Evolutionary conservation across 2,329 filamentous ascomycete genomes (phyloP), one percentile per base, ranked within the genome.

Genomic region (Diaporthe eres): DNA sequence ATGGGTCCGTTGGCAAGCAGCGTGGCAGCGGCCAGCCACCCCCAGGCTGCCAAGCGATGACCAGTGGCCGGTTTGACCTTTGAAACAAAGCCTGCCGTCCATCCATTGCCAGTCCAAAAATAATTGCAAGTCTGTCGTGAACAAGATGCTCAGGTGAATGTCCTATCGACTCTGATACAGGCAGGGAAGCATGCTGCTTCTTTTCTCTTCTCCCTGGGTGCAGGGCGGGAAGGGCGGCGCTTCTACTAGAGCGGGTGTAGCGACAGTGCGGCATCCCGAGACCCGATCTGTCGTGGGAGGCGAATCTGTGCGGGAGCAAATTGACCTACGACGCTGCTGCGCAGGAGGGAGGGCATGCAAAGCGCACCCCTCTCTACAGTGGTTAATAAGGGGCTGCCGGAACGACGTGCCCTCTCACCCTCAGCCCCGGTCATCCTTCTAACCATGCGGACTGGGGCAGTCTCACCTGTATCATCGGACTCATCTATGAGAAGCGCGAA

Each of bases 41-140:
- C 74, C 74, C 65, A 31, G 39, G 42, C 31, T 63, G 71, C 72
- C 75, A 71, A 74, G 72, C 65, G 75, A 74, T 57, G 74, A 68
- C 74, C 74, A 74, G 39, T 51, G 39, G 58, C 57, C 55, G 58
- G 75, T 74, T 74, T 74, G 75, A 74, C 57, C 65, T 76, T 58
- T 76, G 75, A 76, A 76, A 76, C 75, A 76, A 60, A 39, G 39
- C 75, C 49, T 60, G 39, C 55, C 51, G 39, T 60, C 28, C 63
- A 58, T 51, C 31, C 37, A 55, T 17, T 55, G 61, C 49, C 34
- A 53, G 61, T 61, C 74, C 72, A 53, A 74, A 68, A 73, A 68
- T 68, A 60, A 74, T 60, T 61, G 44, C 58, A 34, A 22, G 31
- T 39, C 9, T 44, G 42, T 57, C 47, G 13, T 47, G 47, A 31